Conservation (phyloP, 2,329 filamentous ascomycete species). For the Aciculosporium take region DNA sequence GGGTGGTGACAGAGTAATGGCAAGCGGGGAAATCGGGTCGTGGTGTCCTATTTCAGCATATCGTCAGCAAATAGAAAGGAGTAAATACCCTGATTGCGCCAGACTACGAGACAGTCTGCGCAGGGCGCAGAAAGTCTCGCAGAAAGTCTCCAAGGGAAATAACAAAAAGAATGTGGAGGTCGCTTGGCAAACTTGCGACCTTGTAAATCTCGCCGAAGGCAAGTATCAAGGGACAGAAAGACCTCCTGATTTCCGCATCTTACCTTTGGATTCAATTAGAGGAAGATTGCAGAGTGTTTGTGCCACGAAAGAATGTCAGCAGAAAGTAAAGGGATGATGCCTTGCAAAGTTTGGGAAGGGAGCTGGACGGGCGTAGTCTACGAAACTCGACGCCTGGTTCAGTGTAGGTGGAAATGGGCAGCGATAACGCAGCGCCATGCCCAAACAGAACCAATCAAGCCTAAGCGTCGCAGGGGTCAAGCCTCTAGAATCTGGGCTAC, state of each 20-base stretch:
- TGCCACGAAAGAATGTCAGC: neutral
- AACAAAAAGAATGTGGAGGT: neutral
- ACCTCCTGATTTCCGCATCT: neutral
- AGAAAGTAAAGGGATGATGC: neutral
- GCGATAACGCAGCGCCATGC: neutral
- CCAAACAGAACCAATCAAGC: conserved; percentile 4
- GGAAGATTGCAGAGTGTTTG: neutral
- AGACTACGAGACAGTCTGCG: neutral
- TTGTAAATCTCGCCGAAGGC: neutral
- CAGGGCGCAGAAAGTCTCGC: too few relatives aligned
- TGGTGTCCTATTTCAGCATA: neutral
- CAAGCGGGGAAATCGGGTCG: neutral
- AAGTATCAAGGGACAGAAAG: neutral
- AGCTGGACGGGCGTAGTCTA: neutral
- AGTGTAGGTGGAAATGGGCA: neutral
- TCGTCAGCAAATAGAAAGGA: neutral
- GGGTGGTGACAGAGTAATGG: neutral
- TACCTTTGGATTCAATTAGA: neutral
- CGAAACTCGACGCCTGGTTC: neutral
- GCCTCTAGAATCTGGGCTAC: too few relatives aligned
- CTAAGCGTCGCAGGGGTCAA: neutral
- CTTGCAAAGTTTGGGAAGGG: neutral
- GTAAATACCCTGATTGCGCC: neutral
- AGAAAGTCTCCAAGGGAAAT: neutral
- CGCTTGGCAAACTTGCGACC: neutral